Evolutionary conservation across 257 asterid species (phyloP).

Genomic region (Petunia secreta): DNA sequence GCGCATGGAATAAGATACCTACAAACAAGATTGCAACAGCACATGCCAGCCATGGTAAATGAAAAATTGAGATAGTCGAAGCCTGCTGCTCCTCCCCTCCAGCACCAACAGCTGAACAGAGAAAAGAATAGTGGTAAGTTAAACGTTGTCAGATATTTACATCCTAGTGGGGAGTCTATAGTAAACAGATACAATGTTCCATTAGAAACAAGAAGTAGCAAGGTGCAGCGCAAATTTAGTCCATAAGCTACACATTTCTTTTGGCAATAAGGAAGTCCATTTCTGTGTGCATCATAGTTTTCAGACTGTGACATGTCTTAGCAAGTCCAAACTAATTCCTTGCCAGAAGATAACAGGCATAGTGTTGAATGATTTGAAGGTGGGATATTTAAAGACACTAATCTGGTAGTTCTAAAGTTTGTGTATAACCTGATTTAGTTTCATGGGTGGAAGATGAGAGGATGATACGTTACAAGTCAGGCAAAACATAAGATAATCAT

Average conservation of each 20-base stretch:
- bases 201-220: neutral
- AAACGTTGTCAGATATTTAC: neutral
- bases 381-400: no score
- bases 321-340: no score
- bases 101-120: conserved; percentile 79
- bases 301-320: no score
- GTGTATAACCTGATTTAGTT: no score
- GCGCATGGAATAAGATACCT: conserved; percentile 76
- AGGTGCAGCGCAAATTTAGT: neutral
- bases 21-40: conserved; percentile 92
- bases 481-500: neutral
- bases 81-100: conserved; percentile 96
- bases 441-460: neutral
- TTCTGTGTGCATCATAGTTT: no score
- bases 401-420: no score
- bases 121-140: neutral
- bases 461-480: neutral
- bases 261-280: neutral
- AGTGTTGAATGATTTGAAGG: no score
- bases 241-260: conserved; percentile 4
- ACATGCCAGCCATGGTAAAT: conserved; percentile 83
- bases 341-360: no score
- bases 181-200: neutral
- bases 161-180: neutral
- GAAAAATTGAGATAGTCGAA: conserved; percentile 65